Evolutionary conservation across 2,329 filamentous ascomycete genomes (phyloP).

Genomic region (Drechslera avenae): DNA sequence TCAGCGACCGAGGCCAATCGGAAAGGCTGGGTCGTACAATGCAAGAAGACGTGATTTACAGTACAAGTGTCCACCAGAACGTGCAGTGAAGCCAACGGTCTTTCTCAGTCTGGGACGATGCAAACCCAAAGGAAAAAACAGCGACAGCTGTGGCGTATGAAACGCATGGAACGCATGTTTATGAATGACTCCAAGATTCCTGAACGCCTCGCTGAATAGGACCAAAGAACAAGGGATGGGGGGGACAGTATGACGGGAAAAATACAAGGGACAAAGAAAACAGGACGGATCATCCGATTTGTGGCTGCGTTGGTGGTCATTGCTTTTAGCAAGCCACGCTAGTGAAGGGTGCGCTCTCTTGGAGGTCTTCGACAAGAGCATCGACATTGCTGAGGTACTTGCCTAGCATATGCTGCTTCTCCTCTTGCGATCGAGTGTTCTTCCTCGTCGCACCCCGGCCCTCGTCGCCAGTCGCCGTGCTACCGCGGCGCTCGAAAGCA

Average conservation of each 20-base stretch:
- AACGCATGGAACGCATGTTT: slow-evolving; percentile 12
- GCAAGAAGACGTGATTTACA: slow-evolving; percentile 26
- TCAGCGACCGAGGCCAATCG: not conserved
- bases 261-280: slow-evolving; percentile 16
- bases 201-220: slow-evolving; percentile 35
- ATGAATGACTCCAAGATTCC: slow-evolving; percentile 19
- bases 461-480: slow-evolving; percentile 36
- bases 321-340: slow-evolving; percentile 35
- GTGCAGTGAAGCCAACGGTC: slow-evolving; percentile 25
- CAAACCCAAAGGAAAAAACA: slow-evolving; percentile 21
- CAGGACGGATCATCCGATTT: slow-evolving; percentile 1
- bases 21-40: slow-evolving; percentile 3
- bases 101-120: slow-evolving; percentile 10
- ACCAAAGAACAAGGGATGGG: slow-evolving; percentile 17
- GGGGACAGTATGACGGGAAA: slow-evolving; percentile 18
- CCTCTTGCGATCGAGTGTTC: slow-evolving; percentile 68
- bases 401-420: slow-evolving; percentile 81
- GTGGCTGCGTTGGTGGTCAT: not conserved
- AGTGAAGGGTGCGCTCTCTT: slow-evolving; percentile 69
- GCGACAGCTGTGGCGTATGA: slow-evolving; percentile 19
- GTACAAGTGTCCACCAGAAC: slow-evolving; percentile 22
- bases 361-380: slow-evolving; percentile 81
- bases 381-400: slow-evolving; percentile 78
- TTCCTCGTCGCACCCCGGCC: slow-evolving; percentile 33
- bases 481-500: slow-evolving; percentile 42